A percentile compares a stretch with the other conserved stretches of the same genome.
Evolutionary conservation across 768 basidiomycete genomes (phyloP).

Genomic region (Lactarius hatsudake): DNA sequence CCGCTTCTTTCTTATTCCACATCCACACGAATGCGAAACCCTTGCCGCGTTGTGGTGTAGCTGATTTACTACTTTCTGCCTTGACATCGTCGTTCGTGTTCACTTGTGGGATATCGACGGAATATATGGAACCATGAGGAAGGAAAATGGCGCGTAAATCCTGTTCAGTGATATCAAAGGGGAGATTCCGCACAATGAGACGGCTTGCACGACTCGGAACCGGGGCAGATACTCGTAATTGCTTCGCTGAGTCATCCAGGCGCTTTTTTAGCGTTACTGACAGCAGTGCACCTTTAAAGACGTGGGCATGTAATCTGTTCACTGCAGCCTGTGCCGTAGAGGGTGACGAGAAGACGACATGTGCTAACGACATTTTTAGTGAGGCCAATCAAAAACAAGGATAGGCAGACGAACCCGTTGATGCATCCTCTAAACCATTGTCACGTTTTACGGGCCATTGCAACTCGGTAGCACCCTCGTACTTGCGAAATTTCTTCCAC

Average conservation of each 20-base stretch:
- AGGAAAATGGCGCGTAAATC: constrained; percentile 86
- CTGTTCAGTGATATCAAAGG: constrained; percentile 77
- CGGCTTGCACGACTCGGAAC: constrained; percentile 71
- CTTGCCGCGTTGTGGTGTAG: constrained; percentile 42
- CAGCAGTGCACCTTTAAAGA: constrained; percentile 86
- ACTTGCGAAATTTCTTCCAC: constrained; percentile 88
- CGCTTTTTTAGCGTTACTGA: constrained; percentile 87
- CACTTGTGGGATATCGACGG: constrained; percentile 69
- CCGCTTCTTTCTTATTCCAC: constrained; percentile 72
- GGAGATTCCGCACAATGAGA: constrained; percentile 88
- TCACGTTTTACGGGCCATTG: constrained; percentile 57
- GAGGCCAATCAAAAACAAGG: not conserved
- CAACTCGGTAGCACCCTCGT: constrained; percentile 69
- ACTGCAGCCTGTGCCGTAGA: constrained; percentile 67
- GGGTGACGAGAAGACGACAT: constrained; percentile 70
- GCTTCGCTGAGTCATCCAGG: constrained; percentile 61
- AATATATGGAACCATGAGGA: constrained; percentile 82
- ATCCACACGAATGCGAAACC: constrained; percentile 98
- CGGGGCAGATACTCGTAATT: constrained; percentile 31
- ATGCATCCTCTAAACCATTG: constrained; percentile 47
- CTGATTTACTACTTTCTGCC: constrained; percentile 31
- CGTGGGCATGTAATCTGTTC: constrained; percentile 83
- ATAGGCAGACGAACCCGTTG: constrained; percentile 43
- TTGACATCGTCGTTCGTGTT: constrained; percentile 34
- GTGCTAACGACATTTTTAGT: constrained; percentile 43